These are phyloP conservation scores for Candolleomyces eurysporus DNA, from an alignment of 768 basidiomycete genomes.

Conservation along the genomic window DNA sequence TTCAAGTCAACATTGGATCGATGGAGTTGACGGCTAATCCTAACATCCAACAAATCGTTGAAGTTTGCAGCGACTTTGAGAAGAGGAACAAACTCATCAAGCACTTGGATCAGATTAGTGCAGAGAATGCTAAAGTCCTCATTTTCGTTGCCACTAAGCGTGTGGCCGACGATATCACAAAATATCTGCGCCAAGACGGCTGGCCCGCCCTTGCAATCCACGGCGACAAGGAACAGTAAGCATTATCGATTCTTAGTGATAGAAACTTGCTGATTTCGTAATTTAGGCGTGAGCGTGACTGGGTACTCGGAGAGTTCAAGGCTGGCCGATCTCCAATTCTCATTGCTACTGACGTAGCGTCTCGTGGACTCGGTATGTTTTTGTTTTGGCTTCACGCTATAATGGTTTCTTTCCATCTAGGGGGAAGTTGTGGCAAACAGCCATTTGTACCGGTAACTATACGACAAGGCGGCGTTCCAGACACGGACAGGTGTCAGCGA, in stretches of 20 bases:
- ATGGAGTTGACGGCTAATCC: conserved; percentile 98
- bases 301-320: conserved; percentile 98
- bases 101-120: conserved; percentile 93
- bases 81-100: conserved; percentile 96
- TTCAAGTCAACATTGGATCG: conserved; percentile 98
- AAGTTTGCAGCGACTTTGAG: conserved; percentile 96
- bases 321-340: conserved; percentile 95
- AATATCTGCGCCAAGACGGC: conserved; percentile 95
- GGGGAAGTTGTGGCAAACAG: conserved; percentile 11
- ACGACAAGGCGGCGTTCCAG: conserved; percentile 34
- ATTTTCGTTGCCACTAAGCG: conserved; percentile 99
- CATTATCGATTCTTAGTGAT: conserved; percentile 12
- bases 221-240: conserved; percentile 98
- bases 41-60: conserved; percentile 94
- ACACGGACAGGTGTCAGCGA: conserved; percentile 39
- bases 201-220: conserved; percentile 99
- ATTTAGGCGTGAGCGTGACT: conserved; percentile 93
- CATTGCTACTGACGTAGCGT: conserved; percentile 98
- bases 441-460: conserved; percentile 7
- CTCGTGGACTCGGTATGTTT: conserved; percentile 98
- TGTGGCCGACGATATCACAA: conserved; percentile 97
- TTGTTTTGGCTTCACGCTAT: conserved; percentile 13
- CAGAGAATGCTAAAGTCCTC: conserved; percentile 96
- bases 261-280: background rate
- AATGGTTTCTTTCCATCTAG: conserved; percentile 17